Base-by-base conservation (phyloP, 108 stramenopile genomes). In the Stephanodiscus minutulus region DNA sequence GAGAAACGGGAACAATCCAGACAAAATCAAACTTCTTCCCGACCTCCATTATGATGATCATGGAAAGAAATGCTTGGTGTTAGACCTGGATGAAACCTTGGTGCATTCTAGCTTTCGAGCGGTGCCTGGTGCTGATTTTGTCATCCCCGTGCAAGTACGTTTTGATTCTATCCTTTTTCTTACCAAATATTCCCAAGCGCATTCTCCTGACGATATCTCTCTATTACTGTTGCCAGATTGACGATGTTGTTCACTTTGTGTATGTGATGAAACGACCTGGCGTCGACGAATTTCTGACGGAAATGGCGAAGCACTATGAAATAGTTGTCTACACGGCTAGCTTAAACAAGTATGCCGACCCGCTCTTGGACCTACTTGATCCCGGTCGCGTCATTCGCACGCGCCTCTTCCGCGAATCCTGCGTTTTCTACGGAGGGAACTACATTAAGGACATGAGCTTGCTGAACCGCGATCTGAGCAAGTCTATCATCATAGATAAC, bases 21-120 rank as follows among this genome's bases (percentile, higher is more conserved):
- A 83, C 58, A 83, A 70, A 43, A 67, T 86, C 5, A 79, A 78
- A 39, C 70, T 94, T 3, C 70, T 91, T 61, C 88, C 88, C 0
- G 60, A 54, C 8, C 69, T 86, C 41, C 91, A 90, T 76, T 76
- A 66, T 7, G 84, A 92, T 35, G 90, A 93, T 79, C 62, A 48
- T 49, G 96, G 93, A 22, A 94, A 94, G 76, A 93, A 91, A 60
- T 96, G 96, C 83, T 86, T 99, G 33, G 96, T 98, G 39, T 86
- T 99, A 41, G 99, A 99, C 67, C 76, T 99, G 61, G 99, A 99
- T 76, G 99, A 99, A 76, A 99, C 99, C 10, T 73, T 99, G 25
- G 98, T 98, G 11, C 99, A 98, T 83, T 97, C 94, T 22, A 97
- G 96, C 62, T 98, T 98, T 65, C 84, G 97, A 71, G 95, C 97